These are phyloP conservation scores for Camelina neglecta DNA, from an alignment of 345 rosid genomes.

Conservation along the genomic window DNA sequence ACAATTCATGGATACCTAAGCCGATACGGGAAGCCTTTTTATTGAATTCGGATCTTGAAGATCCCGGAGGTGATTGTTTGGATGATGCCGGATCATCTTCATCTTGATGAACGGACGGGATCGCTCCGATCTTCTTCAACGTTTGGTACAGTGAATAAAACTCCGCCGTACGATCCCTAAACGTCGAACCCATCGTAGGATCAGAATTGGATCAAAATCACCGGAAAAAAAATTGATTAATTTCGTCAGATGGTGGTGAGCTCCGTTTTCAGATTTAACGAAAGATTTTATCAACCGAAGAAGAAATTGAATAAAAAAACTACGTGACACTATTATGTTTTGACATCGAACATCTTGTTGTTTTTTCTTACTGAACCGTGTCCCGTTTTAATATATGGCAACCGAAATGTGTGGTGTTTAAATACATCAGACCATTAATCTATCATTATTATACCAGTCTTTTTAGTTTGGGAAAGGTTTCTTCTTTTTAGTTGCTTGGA, in stretches of 20 bases:
- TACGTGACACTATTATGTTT: conserved; percentile 7
- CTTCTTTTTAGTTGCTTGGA: too few relatives aligned
- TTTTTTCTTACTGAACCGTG: neutral
- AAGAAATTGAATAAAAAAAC: neutral
- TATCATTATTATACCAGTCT: too few relatives aligned
- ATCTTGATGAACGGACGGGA: conserved; percentile 38
- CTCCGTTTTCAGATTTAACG: conserved; percentile 19
- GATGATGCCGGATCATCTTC: conserved; percentile 41
- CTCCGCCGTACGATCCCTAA: conserved; percentile 84
- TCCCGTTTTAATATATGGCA: conserved; percentile 18
- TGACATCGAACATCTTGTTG: conserved; percentile 14
- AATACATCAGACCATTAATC: too few relatives aligned
- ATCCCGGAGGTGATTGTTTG: conserved; percentile 44
- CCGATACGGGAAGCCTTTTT: conserved; percentile 73
- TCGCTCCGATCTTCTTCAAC: conserved; percentile 69
- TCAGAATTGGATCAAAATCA: conserved; percentile 14
- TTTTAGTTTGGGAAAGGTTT: too few relatives aligned
- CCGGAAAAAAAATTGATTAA: conserved; percentile 9
- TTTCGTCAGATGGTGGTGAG: conserved; percentile 12
- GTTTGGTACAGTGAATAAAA: conserved; percentile 74
- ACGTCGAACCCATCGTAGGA: conserved; percentile 57
- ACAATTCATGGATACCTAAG: conserved; percentile 68
- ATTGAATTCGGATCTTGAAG: conserved; percentile 84
- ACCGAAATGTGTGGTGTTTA: conserved; percentile 1
- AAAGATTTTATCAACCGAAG: neutral